phyloP scores from a whole-genome alignment of 2,329 filamentous ascomycete species.

The Colletotrichum tropicale region DNA sequence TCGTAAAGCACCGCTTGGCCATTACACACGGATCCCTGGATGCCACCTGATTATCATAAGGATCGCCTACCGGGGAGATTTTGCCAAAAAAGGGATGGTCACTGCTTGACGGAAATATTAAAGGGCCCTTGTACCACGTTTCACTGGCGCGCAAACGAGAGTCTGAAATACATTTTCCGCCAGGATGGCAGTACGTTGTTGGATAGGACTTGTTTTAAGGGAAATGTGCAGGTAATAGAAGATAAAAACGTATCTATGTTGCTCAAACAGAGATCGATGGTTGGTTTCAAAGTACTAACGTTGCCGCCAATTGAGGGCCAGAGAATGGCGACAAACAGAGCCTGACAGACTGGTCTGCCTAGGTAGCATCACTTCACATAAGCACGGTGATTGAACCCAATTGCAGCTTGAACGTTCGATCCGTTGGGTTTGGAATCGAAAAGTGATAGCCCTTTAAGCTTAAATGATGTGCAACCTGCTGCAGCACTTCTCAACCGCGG shows the following conservation, averaged over 20 bases:
- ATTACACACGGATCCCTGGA: neutral
- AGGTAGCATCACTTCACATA: neutral
- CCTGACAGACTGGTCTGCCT: neutral
- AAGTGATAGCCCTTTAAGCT: neutral
- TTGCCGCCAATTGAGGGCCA: neutral
- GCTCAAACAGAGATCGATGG: too few species aligned
- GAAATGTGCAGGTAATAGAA: too few species aligned
- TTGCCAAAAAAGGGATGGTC: neutral
- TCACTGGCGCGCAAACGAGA: neutral
- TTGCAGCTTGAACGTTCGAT: neutral
- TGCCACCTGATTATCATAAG: neutral
- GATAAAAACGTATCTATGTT: too few species aligned
- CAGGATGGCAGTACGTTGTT: rapidly evolving
- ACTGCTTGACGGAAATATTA: neutral
- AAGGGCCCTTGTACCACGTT: neutral
- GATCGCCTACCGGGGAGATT: neutral
- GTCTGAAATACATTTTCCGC: neutral
- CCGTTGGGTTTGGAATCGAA: neutral
- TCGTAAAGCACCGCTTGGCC: neutral
- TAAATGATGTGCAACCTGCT: neutral
- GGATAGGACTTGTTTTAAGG: neutral
- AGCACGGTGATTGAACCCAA: neutral
- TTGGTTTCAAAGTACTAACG: rapidly evolving
- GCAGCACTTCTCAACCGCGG: neutral
- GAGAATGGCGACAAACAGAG: neutral